phyloP scores from a whole-genome alignment of 192 early-diverging fungal species.

The Coemansia sp. region DNA sequence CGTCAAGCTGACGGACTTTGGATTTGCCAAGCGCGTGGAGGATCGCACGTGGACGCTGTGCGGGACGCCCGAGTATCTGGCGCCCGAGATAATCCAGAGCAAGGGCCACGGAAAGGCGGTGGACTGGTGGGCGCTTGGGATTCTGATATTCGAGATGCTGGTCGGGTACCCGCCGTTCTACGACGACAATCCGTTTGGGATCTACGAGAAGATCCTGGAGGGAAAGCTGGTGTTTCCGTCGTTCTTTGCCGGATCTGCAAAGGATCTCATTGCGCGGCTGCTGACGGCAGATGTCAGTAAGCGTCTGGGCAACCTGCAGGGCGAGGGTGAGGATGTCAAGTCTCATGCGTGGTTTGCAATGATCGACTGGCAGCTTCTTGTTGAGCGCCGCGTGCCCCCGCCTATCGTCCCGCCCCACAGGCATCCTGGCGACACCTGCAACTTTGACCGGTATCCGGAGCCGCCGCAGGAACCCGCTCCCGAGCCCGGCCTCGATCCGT shows the following conservation, averaged over 20 bases:
- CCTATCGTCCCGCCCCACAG: slow-evolving; percentile 89
- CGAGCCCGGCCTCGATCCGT: slow-evolving; percentile 70
- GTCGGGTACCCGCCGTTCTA: slow-evolving; percentile 97
- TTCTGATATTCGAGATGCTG: slow-evolving; percentile 98
- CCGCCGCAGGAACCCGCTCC: slow-evolving; percentile 63
- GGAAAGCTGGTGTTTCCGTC: slow-evolving; percentile 88
- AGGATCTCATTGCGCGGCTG: slow-evolving; percentile 89
- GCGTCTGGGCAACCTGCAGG: slow-evolving; percentile 92
- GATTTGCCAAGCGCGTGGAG: slow-evolving; percentile 92
- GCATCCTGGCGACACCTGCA: slow-evolving; percentile 92
- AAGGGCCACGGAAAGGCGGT: slow-evolving; percentile 97
- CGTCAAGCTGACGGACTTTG: slow-evolving; percentile 98
- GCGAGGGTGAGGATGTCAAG: slow-evolving; percentile 89
- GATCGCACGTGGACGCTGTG: slow-evolving; percentile 96
- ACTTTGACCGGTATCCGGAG: slow-evolving; percentile 98
- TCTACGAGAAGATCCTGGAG: slow-evolving; percentile 97
- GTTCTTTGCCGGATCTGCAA: slow-evolving; percentile 81
- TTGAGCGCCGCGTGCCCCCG: slow-evolving; percentile 72
- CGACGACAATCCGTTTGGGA: slow-evolving; percentile 96
- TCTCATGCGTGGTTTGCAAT: slow-evolving; percentile 92
- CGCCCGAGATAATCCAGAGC: slow-evolving; percentile 95
- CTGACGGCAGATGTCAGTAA: slow-evolving; percentile 89
- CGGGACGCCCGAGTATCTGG: slow-evolving; percentile 97
- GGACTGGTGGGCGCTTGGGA: slow-evolving; percentile 99
- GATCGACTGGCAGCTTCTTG: slow-evolving; percentile 88